Base-by-base conservation (phyloP, 768 basidiomycete species). In the Rossbeevera mucosa region DNA sequence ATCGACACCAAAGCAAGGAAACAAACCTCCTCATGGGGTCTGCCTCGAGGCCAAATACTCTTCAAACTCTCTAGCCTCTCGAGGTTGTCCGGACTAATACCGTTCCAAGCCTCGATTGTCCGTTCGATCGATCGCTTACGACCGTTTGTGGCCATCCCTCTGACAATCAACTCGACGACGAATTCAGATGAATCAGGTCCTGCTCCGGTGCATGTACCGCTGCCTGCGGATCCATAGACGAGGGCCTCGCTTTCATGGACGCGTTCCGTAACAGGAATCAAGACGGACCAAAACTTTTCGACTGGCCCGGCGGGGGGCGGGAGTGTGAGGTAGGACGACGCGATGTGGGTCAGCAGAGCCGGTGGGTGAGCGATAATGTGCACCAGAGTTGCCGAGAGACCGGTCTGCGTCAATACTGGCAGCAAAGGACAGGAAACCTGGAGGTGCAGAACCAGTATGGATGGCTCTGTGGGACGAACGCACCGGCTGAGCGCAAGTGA, bases 221-320 rank as follows among this genome's bases (percentile, higher is more conserved):
- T 76, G 11, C 81, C 83, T 13, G 60, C 71, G 7, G 71, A 60
- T 1, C 85, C 86, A 58, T 80, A 84, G 16, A 87, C 74, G 30
- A 91, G 71, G 50, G 69, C 68, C 57, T 86, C 80, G 38, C 77
- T 76, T 58, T 92, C 83, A 51, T 77, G 68, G 4, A 59, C 65
- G 22, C 86, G 78, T 64, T 81, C 83, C 50, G 83, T 80, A 52
- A 89, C 65, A 0, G 88, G 86, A 7, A 82, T 66, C 61, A 94
- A 89, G 11, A 91, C 75, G 31, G 74, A 73, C 89, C 88, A 94
- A 70, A 94, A 94, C 61, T 89, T 89, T 30, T 78, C 72, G n/a
- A 76, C 71, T 0, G 79, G 59, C 8, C 81, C 79, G 36, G 74
- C 70, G 7, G 86, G 81, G 1, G 88, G 86, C 0, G 91, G 90